Conservation (phyloP, 352 stramenopile genomes). For the Phytophthora pinifolia region DNA sequence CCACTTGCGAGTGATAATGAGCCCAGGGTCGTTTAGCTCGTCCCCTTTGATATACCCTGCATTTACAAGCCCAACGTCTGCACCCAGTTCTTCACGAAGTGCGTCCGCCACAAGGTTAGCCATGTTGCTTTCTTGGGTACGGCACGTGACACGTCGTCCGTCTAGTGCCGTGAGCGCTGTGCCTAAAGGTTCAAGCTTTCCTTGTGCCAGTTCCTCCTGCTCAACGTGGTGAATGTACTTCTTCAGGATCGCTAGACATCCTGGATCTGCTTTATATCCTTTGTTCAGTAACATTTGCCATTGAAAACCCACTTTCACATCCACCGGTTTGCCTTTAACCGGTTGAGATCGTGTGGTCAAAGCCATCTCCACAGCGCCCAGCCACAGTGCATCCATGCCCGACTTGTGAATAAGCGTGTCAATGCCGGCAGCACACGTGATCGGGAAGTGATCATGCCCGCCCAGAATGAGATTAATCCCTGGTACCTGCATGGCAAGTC, state of each 20-base stretch:
- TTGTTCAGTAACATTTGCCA: conserved; percentile 79
- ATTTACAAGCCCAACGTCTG: conserved; percentile 70
- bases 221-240: conserved; percentile 45
- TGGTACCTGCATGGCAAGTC: conserved; percentile 51
- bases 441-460: conserved; percentile 89
- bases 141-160: conserved; percentile 60
- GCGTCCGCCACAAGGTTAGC: conserved; percentile 80
- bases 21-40: conserved; percentile 43
- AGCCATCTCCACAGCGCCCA: conserved; percentile 68
- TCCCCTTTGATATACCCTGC: conserved; percentile 86
- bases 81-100: conserved; percentile 50
- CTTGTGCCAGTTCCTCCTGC: conserved; percentile 49
- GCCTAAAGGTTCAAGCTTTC: conserved; percentile 41
- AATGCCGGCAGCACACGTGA: conserved; percentile 51
- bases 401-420: conserved; percentile 84
- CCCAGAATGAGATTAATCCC: conserved; percentile 86
- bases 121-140: conserved; percentile 68
- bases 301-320: conserved; percentile 34
- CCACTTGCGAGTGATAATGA: conserved; percentile 58
- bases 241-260: conserved; percentile 43
- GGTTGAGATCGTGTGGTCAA: conserved; percentile 23
- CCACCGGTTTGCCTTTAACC: background rate
- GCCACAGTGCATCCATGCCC: conserved; percentile 81
- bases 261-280: conserved; percentile 48
- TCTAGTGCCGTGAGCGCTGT: conserved; percentile 48